Conservation (phyloP, 73 alveolate species). For the Tetrahymena malaccensis region DNA sequence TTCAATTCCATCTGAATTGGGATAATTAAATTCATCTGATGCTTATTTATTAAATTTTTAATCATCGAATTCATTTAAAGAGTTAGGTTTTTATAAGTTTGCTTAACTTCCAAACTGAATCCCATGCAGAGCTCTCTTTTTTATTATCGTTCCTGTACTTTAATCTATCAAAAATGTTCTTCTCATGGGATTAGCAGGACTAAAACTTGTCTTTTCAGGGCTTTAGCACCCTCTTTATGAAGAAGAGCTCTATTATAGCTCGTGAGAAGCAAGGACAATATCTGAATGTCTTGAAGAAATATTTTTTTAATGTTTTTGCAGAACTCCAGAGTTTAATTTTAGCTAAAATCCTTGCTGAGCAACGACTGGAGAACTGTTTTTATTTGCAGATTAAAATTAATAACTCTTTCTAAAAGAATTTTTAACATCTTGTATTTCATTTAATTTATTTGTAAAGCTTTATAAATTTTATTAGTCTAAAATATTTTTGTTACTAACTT, state of each 20-base stretch:
- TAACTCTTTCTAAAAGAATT: not conserved
- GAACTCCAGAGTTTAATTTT: not conserved
- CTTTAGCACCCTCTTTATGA: not conserved
- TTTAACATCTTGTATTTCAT: not conserved
- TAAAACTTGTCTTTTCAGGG: not conserved
- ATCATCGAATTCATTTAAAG: not conserved
- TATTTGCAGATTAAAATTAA: not conserved
- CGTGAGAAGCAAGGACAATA: not conserved
- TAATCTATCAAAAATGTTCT: not conserved
- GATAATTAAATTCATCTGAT: not conserved
- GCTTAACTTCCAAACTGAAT: not conserved
- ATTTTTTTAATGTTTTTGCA: not conserved
- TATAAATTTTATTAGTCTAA: too few species aligned
- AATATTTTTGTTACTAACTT: not conserved
- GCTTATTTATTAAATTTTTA: not conserved
- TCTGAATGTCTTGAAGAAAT: not conserved
- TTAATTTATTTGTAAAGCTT: too few species aligned
- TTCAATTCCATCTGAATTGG: not conserved
- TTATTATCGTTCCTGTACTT: not conserved
- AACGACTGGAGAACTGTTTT: not conserved
- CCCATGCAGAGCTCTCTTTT: not conserved
- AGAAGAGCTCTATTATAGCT: not conserved
- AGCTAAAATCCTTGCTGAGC: not conserved
- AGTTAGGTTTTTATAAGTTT: not conserved
- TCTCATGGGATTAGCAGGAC: not conserved